phyloP scores from a whole-genome alignment of 1,139 yeast genomes.

The Suhomyces maxii region DNA sequence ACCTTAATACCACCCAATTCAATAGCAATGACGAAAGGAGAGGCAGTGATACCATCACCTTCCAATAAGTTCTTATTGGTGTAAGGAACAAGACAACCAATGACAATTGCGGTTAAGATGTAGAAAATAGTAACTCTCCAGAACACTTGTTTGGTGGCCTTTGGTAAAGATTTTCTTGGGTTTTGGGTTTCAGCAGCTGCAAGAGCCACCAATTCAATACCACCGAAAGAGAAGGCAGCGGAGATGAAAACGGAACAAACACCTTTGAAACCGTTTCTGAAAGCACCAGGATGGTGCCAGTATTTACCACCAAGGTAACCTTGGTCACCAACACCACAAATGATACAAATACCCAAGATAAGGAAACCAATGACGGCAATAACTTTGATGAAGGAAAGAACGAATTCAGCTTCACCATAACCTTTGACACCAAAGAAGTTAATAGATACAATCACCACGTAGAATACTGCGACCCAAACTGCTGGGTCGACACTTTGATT shows the following conservation, averaged over 20 bases:
- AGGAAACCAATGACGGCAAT: conserved; percentile 26
- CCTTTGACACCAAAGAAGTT: conserved; percentile 49
- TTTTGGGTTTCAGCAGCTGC: conserved; percentile 26
- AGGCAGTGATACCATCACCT: conserved; percentile 35
- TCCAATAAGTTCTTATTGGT: conserved; percentile 34
- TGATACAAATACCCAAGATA: conserved; percentile 23
- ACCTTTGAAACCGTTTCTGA: conserved; percentile 25
- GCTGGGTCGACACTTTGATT: conserved; percentile 18
- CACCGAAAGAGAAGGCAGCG: conserved; percentile 26
- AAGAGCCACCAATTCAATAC: conserved; percentile 24
- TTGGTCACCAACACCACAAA: conserved; percentile 30
- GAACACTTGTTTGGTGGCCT: conserved; percentile 25
- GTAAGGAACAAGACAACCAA: conserved; percentile 50
- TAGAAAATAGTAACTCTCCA: conserved; percentile 24
- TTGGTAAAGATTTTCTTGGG: conserved; percentile 24
- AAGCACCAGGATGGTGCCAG: conserved; percentile 26
- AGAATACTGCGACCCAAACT: conserved; percentile 51
- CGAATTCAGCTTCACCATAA: conserved; percentile 53
- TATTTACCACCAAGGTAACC: conserved; percentile 24
- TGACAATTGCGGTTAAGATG: conserved; percentile 42
- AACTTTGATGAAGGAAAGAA: conserved; percentile 36
- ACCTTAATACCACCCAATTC: conserved; percentile 39
- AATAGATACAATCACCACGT: conserved; percentile 36
- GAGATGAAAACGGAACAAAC: conserved; percentile 24
- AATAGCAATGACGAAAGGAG: conserved; percentile 46